phyloP scores from a whole-genome alignment of 2,329 filamentous ascomycete genomes.

The Hymenoscyphus salicellus region DNA sequence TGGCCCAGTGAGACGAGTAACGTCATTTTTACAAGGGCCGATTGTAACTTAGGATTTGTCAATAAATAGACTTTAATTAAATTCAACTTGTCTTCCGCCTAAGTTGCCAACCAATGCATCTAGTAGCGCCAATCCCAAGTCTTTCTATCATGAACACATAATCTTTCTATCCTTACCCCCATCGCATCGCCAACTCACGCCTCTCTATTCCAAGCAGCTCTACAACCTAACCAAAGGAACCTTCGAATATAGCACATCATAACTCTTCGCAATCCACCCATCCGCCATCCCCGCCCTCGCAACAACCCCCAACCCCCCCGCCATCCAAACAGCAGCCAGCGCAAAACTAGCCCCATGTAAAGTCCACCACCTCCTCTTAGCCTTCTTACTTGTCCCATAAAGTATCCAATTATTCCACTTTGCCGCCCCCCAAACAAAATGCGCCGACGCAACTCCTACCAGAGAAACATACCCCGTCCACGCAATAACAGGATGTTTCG shows the following conservation, averaged over 20 bases:
- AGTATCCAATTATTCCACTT: conserved; percentile 71
- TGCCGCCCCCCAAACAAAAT: conserved; percentile 83
- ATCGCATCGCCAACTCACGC: background rate
- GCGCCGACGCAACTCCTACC: conserved; percentile 65
- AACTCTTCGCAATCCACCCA: conserved; percentile 78
- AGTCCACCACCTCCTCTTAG: conserved; percentile 66
- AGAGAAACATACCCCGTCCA: conserved; percentile 68
- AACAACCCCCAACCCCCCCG: conserved; percentile 75
- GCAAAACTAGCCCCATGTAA: conserved; percentile 64
- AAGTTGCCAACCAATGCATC: background rate
- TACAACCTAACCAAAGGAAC: conserved; percentile 56
- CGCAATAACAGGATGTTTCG: conserved; percentile 63
- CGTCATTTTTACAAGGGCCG: too few relatives aligned
- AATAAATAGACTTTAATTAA: too few relatives aligned
- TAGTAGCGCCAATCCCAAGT: background rate
- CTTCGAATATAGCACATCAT: conserved; percentile 68
- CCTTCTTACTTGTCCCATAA: conserved; percentile 48
- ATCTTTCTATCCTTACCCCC: background rate
- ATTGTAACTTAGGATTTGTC: too few relatives aligned
- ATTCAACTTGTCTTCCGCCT: too few relatives aligned
- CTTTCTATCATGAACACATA: background rate
- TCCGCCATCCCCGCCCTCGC: conserved; percentile 65
- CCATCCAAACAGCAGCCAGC: conserved; percentile 70
- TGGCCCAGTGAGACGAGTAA: too few relatives aligned
- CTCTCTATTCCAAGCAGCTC: conserved; percentile 16